Base-by-base conservation (phyloP, 768 basidiomycete species). In the Boletus pseudo-olivaceus region DNA sequence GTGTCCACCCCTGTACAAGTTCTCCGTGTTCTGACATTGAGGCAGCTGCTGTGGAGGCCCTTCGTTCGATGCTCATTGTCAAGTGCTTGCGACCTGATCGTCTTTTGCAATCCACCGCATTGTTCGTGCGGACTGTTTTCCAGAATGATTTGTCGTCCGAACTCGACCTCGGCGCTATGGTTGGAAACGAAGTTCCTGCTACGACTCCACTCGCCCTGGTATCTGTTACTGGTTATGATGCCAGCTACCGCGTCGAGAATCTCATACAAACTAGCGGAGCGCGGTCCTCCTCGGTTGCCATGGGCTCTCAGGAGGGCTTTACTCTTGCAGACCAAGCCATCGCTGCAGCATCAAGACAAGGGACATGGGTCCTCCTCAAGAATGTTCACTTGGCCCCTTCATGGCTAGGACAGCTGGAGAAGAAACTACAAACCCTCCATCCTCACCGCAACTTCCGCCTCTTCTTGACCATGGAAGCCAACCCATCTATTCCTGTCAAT, bases 281-380 rank as follows among this genome's bases (percentile, higher is more conserved):
- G 29, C 83, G 88, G 26, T 94, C 93, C 53, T 78, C 87, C 2
- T 91, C 93, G 2, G 92, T 99, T 23, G 97, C 97, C 14, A 97
- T 99, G 94, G 97, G 97, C 23, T 97, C 96, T 2, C 89, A 94
- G 59, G 97, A 99, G 77, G 96, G 96, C n/a, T 96, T 93, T 70
- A 83, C 84, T 4, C 79, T 95, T 1, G 97, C 97, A 11, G 96
- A 99, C 64, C 95, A 97, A 73, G 95, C 96, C 3, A 97, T 99
- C 58, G 88, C 90, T 30, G 76, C 85, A 23, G 97, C 95, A 38
- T 90, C 94, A 26, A 84, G 96, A 11, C 90, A 92, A 71, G 97
- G 97, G 11, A 82, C 89, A 32, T 97, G 95, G 95, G 96, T 99
- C 1, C 78, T 99, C 27, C 82, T 98, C 58, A 98, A 98, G 78